Base-by-base conservation (phyloP, 352 stramenopile species). In the Pythium inflatum region DNA sequence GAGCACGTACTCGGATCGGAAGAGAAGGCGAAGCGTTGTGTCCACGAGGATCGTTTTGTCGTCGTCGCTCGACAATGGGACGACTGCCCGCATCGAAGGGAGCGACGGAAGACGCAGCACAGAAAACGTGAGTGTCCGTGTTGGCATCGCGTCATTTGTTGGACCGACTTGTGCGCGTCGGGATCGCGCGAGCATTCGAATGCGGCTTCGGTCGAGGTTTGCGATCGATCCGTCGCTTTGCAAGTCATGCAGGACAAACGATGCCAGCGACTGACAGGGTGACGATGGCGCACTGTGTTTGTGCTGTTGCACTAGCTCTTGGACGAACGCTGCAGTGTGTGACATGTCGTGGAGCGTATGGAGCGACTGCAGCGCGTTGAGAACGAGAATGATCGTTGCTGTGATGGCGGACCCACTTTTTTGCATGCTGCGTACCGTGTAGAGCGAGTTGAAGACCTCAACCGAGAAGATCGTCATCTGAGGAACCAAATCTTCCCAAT, bases 401-500 rank as follows among this genome's bases (percentile, higher is more conserved):
- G 61, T 54, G 14, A 28, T 33, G 1, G 18, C 9, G 16, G 66
- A 48, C n/a, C 7, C 51, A 0, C 51, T 30, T 14, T 18, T 41
- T 48, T 75, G 68, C 43, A 75, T 68, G 31, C 68, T 71, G n/a
- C 30, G 60, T 2, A 56, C 33, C 28, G 68, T 31, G 31, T 59
- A 75, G 0, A 75, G 43, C 9, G 57, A n/a, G 20, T 64, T 38
- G 30, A 64, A 64, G 27, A 64, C 57, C 16, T 64, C 57, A 16
- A 71, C 62, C 3, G 56, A 62, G 20, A 71, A 60, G 25, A 75
- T 64, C 2, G 71, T 49, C 2, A 30, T 20, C 20, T 73, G 71
- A 5, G 75, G 69, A 16, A 71, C 82, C 4, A 64, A 41, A 25
- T 77, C 79, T 25, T 80, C 72, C 4, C 38, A 62, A n/a, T 48